Conservation (phyloP, 83 land plant genomes). For the Picea engelmannii region DNA sequence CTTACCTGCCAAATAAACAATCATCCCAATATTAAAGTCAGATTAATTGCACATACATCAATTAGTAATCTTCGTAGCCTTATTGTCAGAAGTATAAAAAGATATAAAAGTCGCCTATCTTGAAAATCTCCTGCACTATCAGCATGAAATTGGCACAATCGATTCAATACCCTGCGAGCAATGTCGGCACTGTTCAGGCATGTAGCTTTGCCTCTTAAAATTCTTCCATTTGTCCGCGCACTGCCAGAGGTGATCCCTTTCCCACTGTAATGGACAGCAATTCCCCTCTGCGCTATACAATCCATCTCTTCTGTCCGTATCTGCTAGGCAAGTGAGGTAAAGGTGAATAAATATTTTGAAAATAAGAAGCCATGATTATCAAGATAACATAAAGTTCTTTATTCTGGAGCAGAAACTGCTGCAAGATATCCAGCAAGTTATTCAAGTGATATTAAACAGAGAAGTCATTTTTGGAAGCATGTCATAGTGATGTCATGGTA, state of each 20-base stretch:
- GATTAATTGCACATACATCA: background rate
- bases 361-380: background rate
- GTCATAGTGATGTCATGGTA: background rate
- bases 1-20: constrained; percentile 63
- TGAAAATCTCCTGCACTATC: constrained; percentile 5
- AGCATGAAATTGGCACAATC: constrained; percentile 10
- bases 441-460: background rate
- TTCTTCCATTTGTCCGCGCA: constrained; percentile 34
- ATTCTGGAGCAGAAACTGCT: background rate
- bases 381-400: background rate
- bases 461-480: background rate
- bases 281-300: constrained; percentile 89
- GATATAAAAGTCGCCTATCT: background rate
- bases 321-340: constrained; percentile 32
- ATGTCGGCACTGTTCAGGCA: constrained; percentile 71
- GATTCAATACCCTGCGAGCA: constrained; percentile 82
- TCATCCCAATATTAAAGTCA: background rate
- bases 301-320: constrained; percentile 98
- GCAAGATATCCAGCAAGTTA: background rate
- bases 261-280: constrained; percentile 96
- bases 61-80: background rate
- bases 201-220: constrained; percentile 39
- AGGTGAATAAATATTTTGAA: background rate
- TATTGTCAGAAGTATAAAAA: background rate
- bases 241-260: constrained; percentile 35